These are phyloP conservation scores for Mikania micrantha DNA, from an alignment of 129 eudicot species.

Conservation along the genomic window DNA sequence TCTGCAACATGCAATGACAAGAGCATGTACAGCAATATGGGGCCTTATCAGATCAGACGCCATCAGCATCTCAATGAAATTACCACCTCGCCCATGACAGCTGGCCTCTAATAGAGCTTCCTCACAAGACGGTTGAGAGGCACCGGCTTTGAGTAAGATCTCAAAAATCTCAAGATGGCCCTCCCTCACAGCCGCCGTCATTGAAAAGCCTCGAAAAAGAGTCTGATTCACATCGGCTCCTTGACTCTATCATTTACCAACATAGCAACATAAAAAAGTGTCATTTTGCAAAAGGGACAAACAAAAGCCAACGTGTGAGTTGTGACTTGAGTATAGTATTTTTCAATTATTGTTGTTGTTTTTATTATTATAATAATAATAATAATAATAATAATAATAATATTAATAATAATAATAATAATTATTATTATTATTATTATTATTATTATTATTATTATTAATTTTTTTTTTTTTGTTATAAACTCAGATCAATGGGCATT, in stretches of 20 bases:
- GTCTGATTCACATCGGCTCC: slow-evolving; percentile 88
- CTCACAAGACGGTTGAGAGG: slow-evolving; percentile 88
- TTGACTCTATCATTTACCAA: slow-evolving; percentile 42
- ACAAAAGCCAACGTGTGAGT: slow-evolving; percentile 8
- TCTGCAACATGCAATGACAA: slow-evolving; percentile 80
- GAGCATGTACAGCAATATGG: slow-evolving; percentile 78
- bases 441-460: too few relatives aligned
- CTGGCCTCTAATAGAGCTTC: slow-evolving; percentile 88
- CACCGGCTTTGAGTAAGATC: slow-evolving; percentile 81
- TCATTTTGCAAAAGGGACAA: slow-evolving; percentile 9
- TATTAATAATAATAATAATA: too few relatives aligned
- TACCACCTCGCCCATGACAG: slow-evolving; percentile 62
- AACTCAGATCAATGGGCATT: slow-evolving; percentile 4
- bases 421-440: too few relatives aligned
- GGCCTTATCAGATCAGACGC: slow-evolving; percentile 81
- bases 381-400: too few relatives aligned
- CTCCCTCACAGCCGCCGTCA: slow-evolving; percentile 89
- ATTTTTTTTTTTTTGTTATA: not conserved
- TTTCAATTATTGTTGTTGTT: too few relatives aligned
- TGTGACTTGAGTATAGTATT: slow-evolving; percentile 14
- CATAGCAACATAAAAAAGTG: slow-evolving; percentile 9
- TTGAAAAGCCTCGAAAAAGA: slow-evolving; percentile 69
- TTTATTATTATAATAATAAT: too few relatives aligned
- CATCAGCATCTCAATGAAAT: slow-evolving; percentile 57
- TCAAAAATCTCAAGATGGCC: slow-evolving; percentile 71